Conservation (phyloP, 768 basidiomycete species). For the Lactifluus subvellereus region DNA sequence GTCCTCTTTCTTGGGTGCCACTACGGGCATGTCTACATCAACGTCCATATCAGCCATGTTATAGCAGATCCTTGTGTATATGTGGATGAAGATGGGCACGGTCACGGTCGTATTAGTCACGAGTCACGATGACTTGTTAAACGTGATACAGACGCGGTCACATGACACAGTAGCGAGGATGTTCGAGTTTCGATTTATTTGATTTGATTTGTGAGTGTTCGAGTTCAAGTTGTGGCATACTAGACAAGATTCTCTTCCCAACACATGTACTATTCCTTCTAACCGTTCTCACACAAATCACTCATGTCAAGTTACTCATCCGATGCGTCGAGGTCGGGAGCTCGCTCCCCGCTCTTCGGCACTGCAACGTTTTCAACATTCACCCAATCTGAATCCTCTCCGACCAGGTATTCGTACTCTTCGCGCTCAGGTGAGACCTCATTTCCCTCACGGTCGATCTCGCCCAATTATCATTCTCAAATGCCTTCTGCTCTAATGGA, state of each 20-base stretch:
- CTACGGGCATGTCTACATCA: slow-evolving; percentile 62
- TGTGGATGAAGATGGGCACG: neutral
- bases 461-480: neutral
- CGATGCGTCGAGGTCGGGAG: slow-evolving; percentile 30
- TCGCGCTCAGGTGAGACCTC: slow-evolving; percentile 45
- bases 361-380: slow-evolving; percentile 51
- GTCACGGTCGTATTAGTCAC: neutral
- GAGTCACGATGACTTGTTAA: neutral
- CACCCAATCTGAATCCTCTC: slow-evolving; percentile 48
- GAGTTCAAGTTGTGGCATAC: neutral
- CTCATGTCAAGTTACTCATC: slow-evolving; percentile 37
- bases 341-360: slow-evolving; percentile 59
- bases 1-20: slow-evolving; percentile 41
- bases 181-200: slow-evolving; percentile 9
- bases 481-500: neutral
- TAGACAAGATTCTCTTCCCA: slow-evolving; percentile 35
- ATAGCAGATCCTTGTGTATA: neutral
- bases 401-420: slow-evolving; percentile 52
- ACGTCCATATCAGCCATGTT: slow-evolving; percentile 68
- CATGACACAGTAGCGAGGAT: slow-evolving; percentile 31
- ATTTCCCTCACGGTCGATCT: neutral
- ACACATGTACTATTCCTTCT: slow-evolving; percentile 29
- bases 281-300: slow-evolving; percentile 7
- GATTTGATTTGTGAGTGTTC: neutral
- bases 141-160: slow-evolving; percentile 28